Evolutionary conservation across 1,284 basidiomycete genomes (phyloP), one percentile per base, ranked within the genome.

Genomic region (Pseudozyma sp.): DNA sequence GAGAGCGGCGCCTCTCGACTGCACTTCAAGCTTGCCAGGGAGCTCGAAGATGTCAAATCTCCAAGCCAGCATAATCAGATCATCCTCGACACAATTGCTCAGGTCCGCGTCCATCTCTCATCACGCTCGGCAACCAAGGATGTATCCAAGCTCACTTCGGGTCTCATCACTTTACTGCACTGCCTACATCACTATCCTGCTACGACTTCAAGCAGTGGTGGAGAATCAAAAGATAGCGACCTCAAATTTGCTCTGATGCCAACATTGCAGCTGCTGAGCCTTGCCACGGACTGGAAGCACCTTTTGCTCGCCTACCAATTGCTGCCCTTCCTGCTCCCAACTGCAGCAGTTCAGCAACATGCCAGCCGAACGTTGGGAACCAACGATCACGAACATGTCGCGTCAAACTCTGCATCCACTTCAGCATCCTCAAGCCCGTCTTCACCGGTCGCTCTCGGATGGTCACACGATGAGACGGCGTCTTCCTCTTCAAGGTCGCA

Each of bases 21-120:
- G 14, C 76, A 78, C 70, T 78, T 78, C 60, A 71, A 69, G 52
- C 66, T 78, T 14, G 65, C 67, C 35, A 78, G 76, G 40, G 51
- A 45, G 7, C 60, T 78, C 18, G 76, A 78, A 38, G 67, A 70
- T 44, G 52, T 60, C 3, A 25, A 34, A 8, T 50, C 55, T 1
- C 2, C 48, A 35, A 14, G 11, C 9, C 47, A 62, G 16, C 51
- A 63, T 16, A 73, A 76, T 39, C 19, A 12, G 18, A 48, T 67
- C 42, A 47, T 78, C 21, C 19, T 59, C 40, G 59, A 56, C 5
- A 71, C 76, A 0, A 36, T 78, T 0, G 47, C 44, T 3, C 19
- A 60, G 9, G 43, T 68, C 14, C 56, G 64, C 40, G 48, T 50
- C 12, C 51, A 56, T 34, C 61, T 76, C 14, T 13, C 44, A 19